These are phyloP conservation scores for Aspergillus thermomutatus DNA, from an alignment of 2,329 filamentous ascomycete species.

Conservation along the genomic window DNA sequence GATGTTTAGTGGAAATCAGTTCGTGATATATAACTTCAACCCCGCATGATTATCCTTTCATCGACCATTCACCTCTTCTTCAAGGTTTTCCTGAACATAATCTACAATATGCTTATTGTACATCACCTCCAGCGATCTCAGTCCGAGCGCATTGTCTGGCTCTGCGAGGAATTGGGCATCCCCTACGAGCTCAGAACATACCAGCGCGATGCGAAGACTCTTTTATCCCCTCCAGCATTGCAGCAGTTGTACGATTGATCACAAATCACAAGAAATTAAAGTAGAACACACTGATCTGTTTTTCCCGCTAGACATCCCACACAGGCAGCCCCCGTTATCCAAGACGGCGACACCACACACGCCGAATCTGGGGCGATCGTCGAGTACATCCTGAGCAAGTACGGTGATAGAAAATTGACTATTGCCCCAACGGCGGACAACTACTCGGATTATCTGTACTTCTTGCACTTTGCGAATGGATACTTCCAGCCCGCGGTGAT, in stretches of 20 bases:
- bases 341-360: slow-evolving; percentile 54
- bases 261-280: no score
- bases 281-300: no score
- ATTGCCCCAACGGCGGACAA: slow-evolving; percentile 44
- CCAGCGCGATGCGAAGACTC: slow-evolving; percentile 40
- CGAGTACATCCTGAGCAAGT: slow-evolving; percentile 59
- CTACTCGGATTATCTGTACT: slow-evolving; percentile 63
- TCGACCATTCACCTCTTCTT: no score
- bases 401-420: slow-evolving; percentile 51
- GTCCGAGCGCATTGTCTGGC: slow-evolving; percentile 62
- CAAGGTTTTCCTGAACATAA: no score
- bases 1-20: no score
- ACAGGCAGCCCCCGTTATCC: slow-evolving; percentile 59
- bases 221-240: slow-evolving; percentile 38
- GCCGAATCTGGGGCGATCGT: slow-evolving; percentile 59
- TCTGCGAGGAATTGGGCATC: slow-evolving; percentile 62
- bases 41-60: no score
- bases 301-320: slow-evolving; percentile 46
- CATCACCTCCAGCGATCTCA: slow-evolving; percentile 59
- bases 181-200: slow-evolving; percentile 51
- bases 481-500: slow-evolving; percentile 42
- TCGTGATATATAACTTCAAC: no score
- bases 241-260: slow-evolving; percentile 31
- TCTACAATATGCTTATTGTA: no score
- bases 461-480: slow-evolving; percentile 58